Evolutionary conservation across 2,329 filamentous ascomycete species (phyloP), one percentile per base, ranked within the genome.

Genomic region (Fonsecaea erecta): DNA sequence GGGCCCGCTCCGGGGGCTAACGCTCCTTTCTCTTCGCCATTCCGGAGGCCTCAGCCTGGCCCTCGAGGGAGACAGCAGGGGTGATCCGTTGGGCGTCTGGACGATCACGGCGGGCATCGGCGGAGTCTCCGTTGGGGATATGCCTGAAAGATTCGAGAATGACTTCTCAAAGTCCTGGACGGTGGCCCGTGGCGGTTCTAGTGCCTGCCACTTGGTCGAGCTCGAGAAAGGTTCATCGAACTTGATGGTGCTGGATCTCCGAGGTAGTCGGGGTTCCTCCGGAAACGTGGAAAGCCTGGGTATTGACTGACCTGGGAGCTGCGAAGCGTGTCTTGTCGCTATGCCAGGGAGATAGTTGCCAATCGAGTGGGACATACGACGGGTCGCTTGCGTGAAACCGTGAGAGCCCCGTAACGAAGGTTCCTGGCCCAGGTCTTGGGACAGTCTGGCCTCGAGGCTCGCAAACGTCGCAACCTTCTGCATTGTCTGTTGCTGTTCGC

Each of bases 361-460:
- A 14, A 69, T 43, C 2, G 52, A 56, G 14, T 66, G 64, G 14
- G 67, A 69, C 64, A 69, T 66, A 12, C 67, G 64, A 16, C 64
- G 52, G 21, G 63, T 63, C 7, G 64, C 58, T 11, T 62, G 58
- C 24, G 64, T 26, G 28, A 69, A 62, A 2, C 62, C 62, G n/a
- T 69, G 67, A 9, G 64, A 58, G 21, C 55, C 67, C 18, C 59
- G 58, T 32, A 63, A 48, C 9, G 64, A 60, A 21, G 62, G 52
- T 5, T 69, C 67, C 1, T 57, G 26, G 24, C 26, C 58, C 62
- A 69, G 18, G 18, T 69, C 67, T 2, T 54, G 40, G n/a, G 64
- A 64, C 16, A 69, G 32, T 46, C 67, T 35, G 9, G 46, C 61
- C 35, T 69, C 67, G 4, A 69, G 48, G 32, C 67, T 69, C 46